A percentile compares a stretch with the other conserved stretches of the same genome.
Conservation (phyloP, 1,284 basidiomycete species). For the Apiotrichum akiyoshidainum region DNA sequence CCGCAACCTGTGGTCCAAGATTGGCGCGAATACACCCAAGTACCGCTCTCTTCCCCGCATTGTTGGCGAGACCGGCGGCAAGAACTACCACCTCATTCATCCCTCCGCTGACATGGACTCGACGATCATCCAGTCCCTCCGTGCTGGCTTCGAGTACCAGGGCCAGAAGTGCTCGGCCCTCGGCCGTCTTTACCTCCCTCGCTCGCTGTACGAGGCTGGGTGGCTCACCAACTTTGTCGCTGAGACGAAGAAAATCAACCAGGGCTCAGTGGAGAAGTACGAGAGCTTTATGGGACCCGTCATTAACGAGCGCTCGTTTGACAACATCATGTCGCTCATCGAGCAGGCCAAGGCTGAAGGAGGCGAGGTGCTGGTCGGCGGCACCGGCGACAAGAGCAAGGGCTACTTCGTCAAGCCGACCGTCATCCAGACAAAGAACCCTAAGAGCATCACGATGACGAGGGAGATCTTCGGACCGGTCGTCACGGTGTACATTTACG, state of each 20-base stretch:
- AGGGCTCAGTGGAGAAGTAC: conserved; percentile 76
- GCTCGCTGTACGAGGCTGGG: conserved; percentile 77
- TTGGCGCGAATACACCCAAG: conserved; percentile 77
- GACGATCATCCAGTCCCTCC: conserved; percentile 81
- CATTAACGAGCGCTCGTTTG: conserved; percentile 78
- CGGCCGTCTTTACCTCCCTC: conserved; percentile 84
- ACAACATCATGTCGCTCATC: conserved; percentile 82
- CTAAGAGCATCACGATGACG: conserved; percentile 82
- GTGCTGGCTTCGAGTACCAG: conserved; percentile 95
- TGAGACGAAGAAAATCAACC: conserved; percentile 77
- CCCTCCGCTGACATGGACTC: conserved; percentile 79
- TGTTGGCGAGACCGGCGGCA: conserved; percentile 78
- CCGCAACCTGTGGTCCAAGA: conserved; percentile 94
- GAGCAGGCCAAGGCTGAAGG: conserved; percentile 84
- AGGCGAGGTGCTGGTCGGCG: conserved; percentile 83
- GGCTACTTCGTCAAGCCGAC: conserved; percentile 95
- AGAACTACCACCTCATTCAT: conserved; percentile 97
- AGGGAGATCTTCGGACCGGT: conserved; percentile 99
- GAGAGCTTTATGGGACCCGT: conserved; percentile 92
- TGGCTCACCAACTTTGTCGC: conserved; percentile 77
- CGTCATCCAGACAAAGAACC: conserved; percentile 89
- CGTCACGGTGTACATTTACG: conserved; percentile 82
- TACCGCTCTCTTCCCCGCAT: conserved; percentile 90
- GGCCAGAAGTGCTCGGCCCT: conserved; percentile 96
- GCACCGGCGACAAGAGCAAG: conserved; percentile 76